Conservation (phyloP, 1,284 basidiomycete species). For the Fomitopsis pinicola region DNA sequence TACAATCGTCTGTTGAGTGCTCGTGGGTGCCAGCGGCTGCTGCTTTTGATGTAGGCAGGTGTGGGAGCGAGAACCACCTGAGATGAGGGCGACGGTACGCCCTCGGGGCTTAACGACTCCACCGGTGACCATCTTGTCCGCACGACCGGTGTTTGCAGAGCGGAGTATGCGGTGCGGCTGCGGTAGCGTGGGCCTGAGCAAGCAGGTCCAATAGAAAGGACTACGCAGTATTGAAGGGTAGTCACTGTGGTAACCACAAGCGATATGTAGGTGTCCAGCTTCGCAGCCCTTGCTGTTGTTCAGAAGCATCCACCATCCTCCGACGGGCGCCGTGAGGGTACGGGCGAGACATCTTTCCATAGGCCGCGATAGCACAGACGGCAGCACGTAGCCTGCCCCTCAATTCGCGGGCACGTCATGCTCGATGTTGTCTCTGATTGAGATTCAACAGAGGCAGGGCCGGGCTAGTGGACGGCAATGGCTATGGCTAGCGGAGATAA, state of each 20-base stretch:
- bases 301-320: slow-evolving; percentile 93
- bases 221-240: slow-evolving; percentile 22
- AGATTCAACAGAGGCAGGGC: no score
- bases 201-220: slow-evolving; percentile 42
- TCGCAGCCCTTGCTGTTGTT: slow-evolving; percentile 90
- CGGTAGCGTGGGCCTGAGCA: slow-evolving; percentile 49
- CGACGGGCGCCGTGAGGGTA: slow-evolving; percentile 22
- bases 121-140: slow-evolving; percentile 48
- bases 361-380: no score
- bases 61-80: slow-evolving; percentile 60
- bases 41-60: slow-evolving; percentile 56
- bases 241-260: background rate
- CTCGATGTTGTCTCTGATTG: no score
- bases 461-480: no score
- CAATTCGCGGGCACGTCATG: no score
- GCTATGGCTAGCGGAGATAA: no score
- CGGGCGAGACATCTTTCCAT: no score
- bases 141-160: slow-evolving; percentile 53
- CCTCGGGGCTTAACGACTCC: slow-evolving; percentile 47
- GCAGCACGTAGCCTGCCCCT: no score
- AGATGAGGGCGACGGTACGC: slow-evolving; percentile 39
- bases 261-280: slow-evolving; percentile 54
- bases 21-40: slow-evolving; percentile 54
- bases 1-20: slow-evolving; percentile 39
- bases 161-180: slow-evolving; percentile 46